Evolutionary conservation across 148 eudicot species (phyloP).

Genomic region (Rhododendron ovatum): DNA sequence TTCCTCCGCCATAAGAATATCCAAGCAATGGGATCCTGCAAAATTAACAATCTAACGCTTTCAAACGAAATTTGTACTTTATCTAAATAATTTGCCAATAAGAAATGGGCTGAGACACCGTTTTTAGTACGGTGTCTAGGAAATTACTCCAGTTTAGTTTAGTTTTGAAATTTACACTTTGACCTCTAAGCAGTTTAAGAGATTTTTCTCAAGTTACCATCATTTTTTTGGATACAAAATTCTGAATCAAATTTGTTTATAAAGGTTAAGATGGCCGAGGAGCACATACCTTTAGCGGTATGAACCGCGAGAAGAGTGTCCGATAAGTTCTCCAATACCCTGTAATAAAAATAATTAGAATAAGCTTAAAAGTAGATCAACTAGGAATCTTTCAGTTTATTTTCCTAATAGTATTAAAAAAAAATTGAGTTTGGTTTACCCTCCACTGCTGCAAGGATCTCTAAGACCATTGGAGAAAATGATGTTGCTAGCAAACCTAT

Average conservation of each 20-base stretch:
- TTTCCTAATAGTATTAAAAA: not conserved
- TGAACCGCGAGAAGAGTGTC: no score
- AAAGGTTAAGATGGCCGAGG: no score
- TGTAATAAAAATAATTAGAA: no score
- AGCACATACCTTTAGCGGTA: no score
- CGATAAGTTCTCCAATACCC: no score
- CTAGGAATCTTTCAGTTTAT: not conserved
- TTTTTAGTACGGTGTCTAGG: not conserved
- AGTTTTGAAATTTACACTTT: not conserved
- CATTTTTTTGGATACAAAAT: no score
- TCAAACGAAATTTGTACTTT: not conserved
- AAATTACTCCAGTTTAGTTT: not conserved
- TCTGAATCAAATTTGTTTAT: no score
- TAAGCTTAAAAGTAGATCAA: no score
- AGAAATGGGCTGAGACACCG: not conserved
- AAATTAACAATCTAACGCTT: not conserved
- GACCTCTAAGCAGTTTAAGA: not conserved
- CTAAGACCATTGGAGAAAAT: conserved; percentile 53
- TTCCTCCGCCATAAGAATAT: conserved; percentile 20
- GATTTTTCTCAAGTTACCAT: no score
- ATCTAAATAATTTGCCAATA: not conserved
- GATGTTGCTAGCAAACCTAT: conserved; percentile 48
- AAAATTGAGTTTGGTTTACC: conserved; percentile 17
- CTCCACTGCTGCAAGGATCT: conserved; percentile 49
- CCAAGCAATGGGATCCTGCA: conserved; percentile 55